These are phyloP conservation scores for Lignosus rhinocerotis DNA, from an alignment of 1,284 basidiomycete genomes.

Conservation along the genomic window DNA sequence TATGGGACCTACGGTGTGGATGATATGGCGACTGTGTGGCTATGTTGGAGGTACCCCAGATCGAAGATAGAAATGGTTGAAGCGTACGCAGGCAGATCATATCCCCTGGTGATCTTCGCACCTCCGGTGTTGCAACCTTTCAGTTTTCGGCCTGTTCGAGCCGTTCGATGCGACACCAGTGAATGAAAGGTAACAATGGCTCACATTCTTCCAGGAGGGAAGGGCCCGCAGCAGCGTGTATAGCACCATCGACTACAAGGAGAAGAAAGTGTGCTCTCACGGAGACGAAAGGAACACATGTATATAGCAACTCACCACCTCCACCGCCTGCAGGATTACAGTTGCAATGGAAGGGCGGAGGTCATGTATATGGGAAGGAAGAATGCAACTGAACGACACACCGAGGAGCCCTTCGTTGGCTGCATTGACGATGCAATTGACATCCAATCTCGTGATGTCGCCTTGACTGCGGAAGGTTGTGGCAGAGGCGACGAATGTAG, in stretches of 20 bases:
- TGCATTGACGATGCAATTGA: constrained; percentile 88
- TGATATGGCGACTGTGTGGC: constrained; percentile 61
- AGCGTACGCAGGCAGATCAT: constrained; percentile 67
- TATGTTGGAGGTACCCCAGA: neutral
- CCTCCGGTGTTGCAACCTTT: constrained; percentile 82
- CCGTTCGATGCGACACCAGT: neutral
- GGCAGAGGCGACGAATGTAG: constrained; percentile 2
- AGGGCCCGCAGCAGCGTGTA: constrained; percentile 83
- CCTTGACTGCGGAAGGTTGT: constrained; percentile 53
- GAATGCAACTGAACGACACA: constrained; percentile 29
- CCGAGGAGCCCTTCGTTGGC: constrained; percentile 81
- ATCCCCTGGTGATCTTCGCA: constrained; percentile 80
- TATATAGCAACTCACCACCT: constrained; percentile 50
- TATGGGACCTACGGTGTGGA: constrained; percentile 91
- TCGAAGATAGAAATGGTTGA: neutral
- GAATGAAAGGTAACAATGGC: constrained; percentile 20
- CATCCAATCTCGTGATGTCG: constrained; percentile 72
- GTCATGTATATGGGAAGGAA: constrained; percentile 7
- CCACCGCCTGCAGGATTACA: constrained; percentile 55
- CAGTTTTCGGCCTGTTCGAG: constrained; percentile 54
- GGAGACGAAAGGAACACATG: neutral
- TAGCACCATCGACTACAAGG: constrained; percentile 76
- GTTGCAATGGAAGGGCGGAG: constrained; percentile 4
- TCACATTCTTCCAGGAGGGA: constrained; percentile 74
- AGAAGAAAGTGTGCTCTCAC: neutral